Conservation (phyloP, 176 grass and related monocot species). For the Saccharum officinarum region DNA sequence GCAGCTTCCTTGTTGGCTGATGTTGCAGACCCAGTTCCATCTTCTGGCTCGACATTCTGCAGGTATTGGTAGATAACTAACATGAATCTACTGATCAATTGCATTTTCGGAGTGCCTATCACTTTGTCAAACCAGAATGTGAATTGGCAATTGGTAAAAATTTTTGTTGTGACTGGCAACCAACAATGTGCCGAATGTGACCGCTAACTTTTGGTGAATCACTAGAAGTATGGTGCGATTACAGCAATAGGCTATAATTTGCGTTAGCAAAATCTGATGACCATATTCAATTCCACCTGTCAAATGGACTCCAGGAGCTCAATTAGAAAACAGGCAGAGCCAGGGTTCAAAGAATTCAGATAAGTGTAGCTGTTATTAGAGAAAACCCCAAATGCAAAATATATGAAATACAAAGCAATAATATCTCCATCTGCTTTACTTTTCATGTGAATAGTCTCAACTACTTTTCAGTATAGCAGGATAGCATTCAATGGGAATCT, state of each 20-base stretch:
- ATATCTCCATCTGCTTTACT: background rate
- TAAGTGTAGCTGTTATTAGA: background rate
- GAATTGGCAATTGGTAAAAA: background rate
- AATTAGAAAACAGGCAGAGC: background rate
- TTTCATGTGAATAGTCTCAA: background rate
- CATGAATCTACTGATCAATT: background rate
- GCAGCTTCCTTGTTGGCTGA: slow-evolving; percentile 57
- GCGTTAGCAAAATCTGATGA: background rate
- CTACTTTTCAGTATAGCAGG: background rate
- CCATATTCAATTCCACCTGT: background rate
- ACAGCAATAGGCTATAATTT: background rate
- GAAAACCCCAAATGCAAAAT: background rate
- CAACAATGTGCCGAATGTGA: background rate
- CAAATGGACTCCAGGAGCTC: background rate
- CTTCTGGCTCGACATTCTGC: slow-evolving; percentile 90
- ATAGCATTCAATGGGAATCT: background rate
- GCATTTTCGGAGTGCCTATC: background rate
- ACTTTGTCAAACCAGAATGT: background rate
- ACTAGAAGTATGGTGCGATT: background rate
- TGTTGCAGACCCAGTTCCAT: slow-evolving; percentile 65
- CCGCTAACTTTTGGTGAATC: background rate
- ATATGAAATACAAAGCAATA: background rate
- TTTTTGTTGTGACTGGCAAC: background rate
- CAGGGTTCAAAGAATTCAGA: background rate
- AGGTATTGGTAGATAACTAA: slow-evolving; percentile 6